Base-by-base conservation (phyloP, 257 asterid genomes). In the Prunella vulgaris region DNA sequence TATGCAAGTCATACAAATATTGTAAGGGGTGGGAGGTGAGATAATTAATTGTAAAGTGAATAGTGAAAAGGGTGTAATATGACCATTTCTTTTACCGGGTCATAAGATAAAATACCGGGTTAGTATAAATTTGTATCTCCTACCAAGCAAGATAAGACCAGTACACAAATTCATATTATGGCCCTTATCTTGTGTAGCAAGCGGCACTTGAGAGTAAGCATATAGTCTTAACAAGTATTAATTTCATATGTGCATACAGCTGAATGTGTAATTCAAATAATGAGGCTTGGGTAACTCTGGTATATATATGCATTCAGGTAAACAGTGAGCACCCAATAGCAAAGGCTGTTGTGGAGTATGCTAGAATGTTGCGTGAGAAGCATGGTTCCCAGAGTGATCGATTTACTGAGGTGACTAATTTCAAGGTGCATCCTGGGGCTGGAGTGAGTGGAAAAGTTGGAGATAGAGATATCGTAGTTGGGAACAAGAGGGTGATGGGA, bases 251-350 rank as follows among this genome's bases (percentile, higher is more conserved):
- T 35, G 44, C 58, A 14, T 69, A 72, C 37, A 33, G n/a, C n/a
- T n/a, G n/a, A n/a, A n/a, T n/a, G n/a, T n/a, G n/a, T n/a, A n/a
- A 68, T 56, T 35, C 12, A 54, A 30, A 53, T 5, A 35, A 28
- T 9, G 49, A 49, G 17, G 28, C n/a, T 65, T 37, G 52, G 38
- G 56, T 65, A 42, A 40, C 60, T 49, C 64, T 64, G 69, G 78
- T 30, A 20, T 64, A 49, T 40, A 27, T 21, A 33, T 64, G 20
- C 48, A 56, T 18, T 66, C 88, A 90, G 98, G 84, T 89, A 73
- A 93, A 93, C 65, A 93, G 98, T 76, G 96, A 93, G 83, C 98
- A 93, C 79, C 98, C 98, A 21, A 79, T 93, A 58, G 98, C 97
- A 65, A 90, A 80, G 83, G 97, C 97, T 38, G 95, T 93, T 14